A percentile compares a stretch with the other conserved stretches of the same genome.
phyloP scores from a whole-genome alignment of 164 flowering plant species.

The Piper betle region DNA sequence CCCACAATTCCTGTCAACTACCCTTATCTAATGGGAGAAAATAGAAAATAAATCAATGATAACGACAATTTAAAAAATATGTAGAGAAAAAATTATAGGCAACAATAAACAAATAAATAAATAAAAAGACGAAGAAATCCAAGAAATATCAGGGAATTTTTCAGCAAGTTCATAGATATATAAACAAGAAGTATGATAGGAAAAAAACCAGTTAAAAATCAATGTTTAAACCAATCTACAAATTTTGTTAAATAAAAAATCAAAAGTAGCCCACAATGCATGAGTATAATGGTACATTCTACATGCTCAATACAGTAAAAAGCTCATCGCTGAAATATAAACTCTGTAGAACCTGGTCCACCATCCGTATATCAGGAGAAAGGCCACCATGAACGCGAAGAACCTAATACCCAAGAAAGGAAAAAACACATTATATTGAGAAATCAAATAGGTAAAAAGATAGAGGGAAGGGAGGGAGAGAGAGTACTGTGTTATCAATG shows the following conservation, averaged over 20 bases:
- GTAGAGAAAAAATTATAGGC: background rate
- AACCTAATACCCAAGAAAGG: constrained; percentile 37
- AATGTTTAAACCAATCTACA: too few relatives aligned
- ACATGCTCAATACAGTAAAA: background rate
- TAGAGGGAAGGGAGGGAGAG: constrained; percentile 27
- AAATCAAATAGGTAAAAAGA: background rate
- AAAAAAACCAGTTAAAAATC: too few relatives aligned
- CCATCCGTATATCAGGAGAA: constrained; percentile 89
- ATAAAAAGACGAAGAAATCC: constrained; percentile 22
- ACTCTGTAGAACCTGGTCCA: constrained; percentile 62
- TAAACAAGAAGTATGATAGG: too few relatives aligned
- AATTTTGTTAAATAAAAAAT: too few relatives aligned
- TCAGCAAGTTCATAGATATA: background rate
- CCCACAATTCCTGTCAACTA: constrained; percentile 89
- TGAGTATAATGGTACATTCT: background rate
- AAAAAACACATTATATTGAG: background rate
- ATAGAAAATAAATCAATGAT: too few relatives aligned
- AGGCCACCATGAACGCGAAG: constrained; percentile 99
- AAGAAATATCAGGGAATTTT: too few relatives aligned
- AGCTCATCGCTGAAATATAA: background rate
- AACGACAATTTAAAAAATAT: background rate
- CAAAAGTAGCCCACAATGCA: background rate
- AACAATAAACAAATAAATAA: too few relatives aligned
- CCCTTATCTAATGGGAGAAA: constrained; percentile 50
- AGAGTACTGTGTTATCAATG: constrained; percentile 96